Evolutionary conservation across 257 asterid species (phyloP).

Genomic region (Solanum virginianum): DNA sequence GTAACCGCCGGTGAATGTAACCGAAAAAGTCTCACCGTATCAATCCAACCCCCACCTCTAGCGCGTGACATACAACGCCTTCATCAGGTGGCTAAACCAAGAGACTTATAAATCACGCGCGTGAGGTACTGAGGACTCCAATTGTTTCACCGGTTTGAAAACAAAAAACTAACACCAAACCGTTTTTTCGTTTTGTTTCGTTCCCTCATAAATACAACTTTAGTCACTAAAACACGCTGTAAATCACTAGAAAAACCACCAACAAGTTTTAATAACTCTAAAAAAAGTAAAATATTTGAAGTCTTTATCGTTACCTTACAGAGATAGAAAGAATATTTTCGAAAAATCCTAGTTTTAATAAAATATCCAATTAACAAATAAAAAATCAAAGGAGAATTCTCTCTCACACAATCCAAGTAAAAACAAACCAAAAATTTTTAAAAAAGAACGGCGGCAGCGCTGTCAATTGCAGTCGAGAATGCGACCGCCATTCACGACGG

Average conservation of each 20-base stretch:
- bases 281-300: too few relatives aligned
- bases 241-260: background rate
- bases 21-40: slow-evolving; percentile 7
- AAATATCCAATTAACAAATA: background rate
- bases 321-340: too few relatives aligned
- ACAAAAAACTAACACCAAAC: slow-evolving; percentile 26
- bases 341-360: too few relatives aligned
- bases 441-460: background rate
- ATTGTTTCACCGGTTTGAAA: slow-evolving; percentile 1
- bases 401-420: background rate
- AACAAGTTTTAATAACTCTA: background rate
- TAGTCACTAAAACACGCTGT: background rate
- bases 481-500: background rate
- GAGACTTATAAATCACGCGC: background rate
- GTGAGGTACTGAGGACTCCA: background rate
- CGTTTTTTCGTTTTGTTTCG: slow-evolving; percentile 20
- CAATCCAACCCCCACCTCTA: background rate
- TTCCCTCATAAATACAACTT: background rate
- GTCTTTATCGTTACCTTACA: too few relatives aligned
- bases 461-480: background rate
- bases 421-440: too few relatives aligned
- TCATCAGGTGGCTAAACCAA: background rate
- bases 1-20: slow-evolving; percentile 9
- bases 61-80: background rate
- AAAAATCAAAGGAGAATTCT: background rate